Evolutionary conservation across 805 yeast genomes (phyloP), one percentile per base, ranked within the genome.

Genomic region (Metschnikowia aberdeeniae): DNA sequence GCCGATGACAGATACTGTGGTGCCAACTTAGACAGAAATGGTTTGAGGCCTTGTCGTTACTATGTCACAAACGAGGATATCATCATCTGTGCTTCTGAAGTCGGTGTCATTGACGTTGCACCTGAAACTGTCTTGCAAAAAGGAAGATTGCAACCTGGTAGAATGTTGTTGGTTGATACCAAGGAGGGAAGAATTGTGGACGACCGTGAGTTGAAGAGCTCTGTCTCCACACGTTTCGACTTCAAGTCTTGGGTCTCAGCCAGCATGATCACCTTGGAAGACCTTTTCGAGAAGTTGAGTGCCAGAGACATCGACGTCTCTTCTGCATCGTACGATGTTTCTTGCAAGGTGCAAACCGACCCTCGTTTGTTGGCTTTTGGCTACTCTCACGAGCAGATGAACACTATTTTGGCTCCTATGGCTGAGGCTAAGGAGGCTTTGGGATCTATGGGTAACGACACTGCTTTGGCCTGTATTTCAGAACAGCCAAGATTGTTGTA

Each of bases 401-500:
- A 88, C 34, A 66, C 88, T 45, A 70, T 93, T 34, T 73, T 92
- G 56, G 93, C 86, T 6, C 98, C 98, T 51, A 93, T 92, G 99
- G 97, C 95, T 34, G 84, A 81, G 55, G 96, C 92, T 50, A 92
- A 90, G 63, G 99, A 92, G 70, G 89, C 97, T 10, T 76, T 92
- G 43, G 98, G 99, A 13, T 90, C 97, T 14, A 92, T 92, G 99
- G 99, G 99, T 75, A 92, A 92, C 62, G 99, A 92, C 63, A 82
- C 93, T 42, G 95, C 98, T 10, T 75, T 92, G 53, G 98, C 98
- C 0, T 93, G 99, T 69, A 72, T 92, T 56, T 84, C 96, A 32
- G 92, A 87, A 62, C 95, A 89, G 68, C 98, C 99, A 35, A 84
- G 84, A 55, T 70, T 93, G 51, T 73, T 89, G 52, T 92, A 86